These are phyloP conservation scores for Russula sp. DNA, from an alignment of 768 basidiomycete species.

Conservation along the genomic window DNA sequence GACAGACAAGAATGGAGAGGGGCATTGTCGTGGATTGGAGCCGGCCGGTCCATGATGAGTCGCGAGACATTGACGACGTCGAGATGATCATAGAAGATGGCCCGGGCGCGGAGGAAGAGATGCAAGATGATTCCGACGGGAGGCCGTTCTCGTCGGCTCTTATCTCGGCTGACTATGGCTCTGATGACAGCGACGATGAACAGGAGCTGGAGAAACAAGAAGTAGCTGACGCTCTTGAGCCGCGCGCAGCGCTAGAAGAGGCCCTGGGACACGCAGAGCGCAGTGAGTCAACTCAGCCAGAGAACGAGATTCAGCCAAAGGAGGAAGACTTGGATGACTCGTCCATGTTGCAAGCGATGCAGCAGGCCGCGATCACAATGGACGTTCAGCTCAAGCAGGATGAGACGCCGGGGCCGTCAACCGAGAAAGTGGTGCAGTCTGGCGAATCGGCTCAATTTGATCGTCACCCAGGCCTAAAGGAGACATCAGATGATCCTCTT, in stretches of 20 bases:
- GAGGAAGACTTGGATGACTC: constrained; percentile 58
- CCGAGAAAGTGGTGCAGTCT: not conserved
- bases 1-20: constrained; percentile 57
- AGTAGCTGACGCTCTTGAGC: constrained; percentile 59
- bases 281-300: constrained; percentile 35
- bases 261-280: constrained; percentile 49
- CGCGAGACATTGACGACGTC: constrained; percentile 41
- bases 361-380: constrained; percentile 36
- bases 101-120: constrained; percentile 37
- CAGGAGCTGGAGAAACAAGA: constrained; percentile 55
- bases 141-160: constrained; percentile 14
- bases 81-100: constrained; percentile 35
- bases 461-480: constrained; percentile 20
- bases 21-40: constrained; percentile 72
- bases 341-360: constrained; percentile 39
- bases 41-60: constrained; percentile 41
- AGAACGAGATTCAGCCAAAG: constrained; percentile 42
- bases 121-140: constrained; percentile 32
- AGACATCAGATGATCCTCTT: constrained; percentile 25
- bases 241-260: constrained; percentile 53
- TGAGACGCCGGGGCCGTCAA: not conserved
- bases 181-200: constrained; percentile 55
- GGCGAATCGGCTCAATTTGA: constrained; percentile 12
- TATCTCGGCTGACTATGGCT: constrained; percentile 29
- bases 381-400: constrained; percentile 40